Evolutionary conservation across 2,329 filamentous ascomycete species (phyloP).

Genomic region (Fusarium ambrosium): DNA sequence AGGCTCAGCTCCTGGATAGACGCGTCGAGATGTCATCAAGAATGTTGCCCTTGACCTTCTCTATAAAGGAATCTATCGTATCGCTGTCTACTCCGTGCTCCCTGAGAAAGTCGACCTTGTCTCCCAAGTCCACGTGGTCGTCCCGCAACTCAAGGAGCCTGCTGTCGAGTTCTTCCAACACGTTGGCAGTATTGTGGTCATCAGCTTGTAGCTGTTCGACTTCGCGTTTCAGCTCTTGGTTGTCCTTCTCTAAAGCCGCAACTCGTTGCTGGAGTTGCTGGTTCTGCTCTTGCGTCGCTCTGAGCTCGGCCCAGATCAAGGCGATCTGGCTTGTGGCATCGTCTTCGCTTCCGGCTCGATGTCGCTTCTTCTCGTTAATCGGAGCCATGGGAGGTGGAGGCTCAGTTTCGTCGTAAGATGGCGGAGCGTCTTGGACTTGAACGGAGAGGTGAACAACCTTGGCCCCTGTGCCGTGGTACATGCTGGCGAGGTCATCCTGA

Average conservation of each 20-base stretch:
- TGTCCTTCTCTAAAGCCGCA: not conserved
- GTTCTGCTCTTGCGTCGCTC: not conserved
- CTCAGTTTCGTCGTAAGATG: not conserved
- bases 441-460: not conserved
- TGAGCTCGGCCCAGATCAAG: not conserved
- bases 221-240: not conserved
- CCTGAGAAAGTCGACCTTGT: not conserved
- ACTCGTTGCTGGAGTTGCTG: not conserved
- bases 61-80: not conserved
- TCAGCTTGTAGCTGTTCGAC: not conserved
- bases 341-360: not conserved
- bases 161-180: not conserved
- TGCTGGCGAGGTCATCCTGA: constrained; percentile 10
- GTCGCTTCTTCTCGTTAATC: not conserved
- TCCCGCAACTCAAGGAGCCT: not conserved
- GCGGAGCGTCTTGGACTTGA: not conserved
- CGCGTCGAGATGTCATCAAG: not conserved
- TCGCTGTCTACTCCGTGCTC: not conserved
- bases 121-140: not conserved
- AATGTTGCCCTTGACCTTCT: not conserved
- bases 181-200: not conserved
- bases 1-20: not conserved
- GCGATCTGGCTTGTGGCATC: not conserved
- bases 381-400: not conserved
- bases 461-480: constrained; percentile 16